Conservation (phyloP, 176 grass and related monocot genomes). For the Aegilops longissima region DNA sequence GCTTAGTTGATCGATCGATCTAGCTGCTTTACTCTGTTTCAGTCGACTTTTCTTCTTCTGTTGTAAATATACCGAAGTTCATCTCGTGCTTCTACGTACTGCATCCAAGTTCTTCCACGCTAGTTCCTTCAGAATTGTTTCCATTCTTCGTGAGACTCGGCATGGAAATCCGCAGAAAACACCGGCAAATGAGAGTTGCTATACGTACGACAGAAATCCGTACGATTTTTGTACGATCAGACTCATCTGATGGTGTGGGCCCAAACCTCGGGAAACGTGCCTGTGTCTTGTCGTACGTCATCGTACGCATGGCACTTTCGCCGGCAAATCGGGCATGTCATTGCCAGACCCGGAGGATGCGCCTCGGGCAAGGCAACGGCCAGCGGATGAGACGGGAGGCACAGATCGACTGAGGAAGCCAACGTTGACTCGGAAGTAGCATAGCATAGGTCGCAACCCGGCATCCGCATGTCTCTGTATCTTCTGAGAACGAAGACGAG, state of each 20-base stretch:
- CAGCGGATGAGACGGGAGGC: background rate
- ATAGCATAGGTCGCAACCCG: background rate
- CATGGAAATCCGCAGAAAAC: background rate
- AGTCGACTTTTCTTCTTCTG: background rate
- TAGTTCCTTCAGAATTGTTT: background rate
- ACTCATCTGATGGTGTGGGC: too few relatives aligned
- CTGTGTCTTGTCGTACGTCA: too few relatives aligned
- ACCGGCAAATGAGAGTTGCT: too few relatives aligned
- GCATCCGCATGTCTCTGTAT: background rate
- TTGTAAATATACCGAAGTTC: constrained; percentile 24
- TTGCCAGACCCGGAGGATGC: background rate
- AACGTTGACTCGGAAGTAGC: background rate
- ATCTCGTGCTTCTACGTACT: background rate
- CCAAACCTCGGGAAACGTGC: too few relatives aligned
- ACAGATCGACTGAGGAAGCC: background rate
- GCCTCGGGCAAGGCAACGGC: background rate
- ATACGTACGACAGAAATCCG: too few relatives aligned
- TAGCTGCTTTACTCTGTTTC: background rate
- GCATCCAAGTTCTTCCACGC: background rate
- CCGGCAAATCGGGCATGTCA: background rate
- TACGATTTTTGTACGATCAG: too few relatives aligned
- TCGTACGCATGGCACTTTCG: too few relatives aligned
- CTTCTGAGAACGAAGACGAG: background rate
- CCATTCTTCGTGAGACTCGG: background rate
- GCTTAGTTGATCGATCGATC: constrained; percentile 3